These are phyloP conservation scores for Botrytis galanthina DNA, from an alignment of 2,329 filamentous ascomycete genomes.

Conservation along the genomic window DNA sequence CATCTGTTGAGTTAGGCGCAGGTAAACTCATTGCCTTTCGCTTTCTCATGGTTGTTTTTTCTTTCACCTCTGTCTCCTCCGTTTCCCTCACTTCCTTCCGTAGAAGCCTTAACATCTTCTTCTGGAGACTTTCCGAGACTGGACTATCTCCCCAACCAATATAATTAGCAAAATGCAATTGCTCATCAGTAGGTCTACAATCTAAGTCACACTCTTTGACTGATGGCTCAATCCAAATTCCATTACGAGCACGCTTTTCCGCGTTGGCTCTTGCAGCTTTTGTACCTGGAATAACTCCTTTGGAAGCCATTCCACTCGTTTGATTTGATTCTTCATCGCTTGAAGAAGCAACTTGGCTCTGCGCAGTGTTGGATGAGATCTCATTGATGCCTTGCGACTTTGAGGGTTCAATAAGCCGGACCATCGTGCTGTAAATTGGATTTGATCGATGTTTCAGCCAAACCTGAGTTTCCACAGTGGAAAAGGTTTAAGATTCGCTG, in stretches of 20 bases:
- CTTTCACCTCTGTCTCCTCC: background rate
- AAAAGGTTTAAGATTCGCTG: background rate
- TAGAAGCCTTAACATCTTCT: background rate
- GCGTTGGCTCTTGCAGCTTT: background rate
- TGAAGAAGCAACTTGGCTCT: background rate
- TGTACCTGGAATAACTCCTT: background rate
- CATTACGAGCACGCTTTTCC: background rate
- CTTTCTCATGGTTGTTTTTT: background rate
- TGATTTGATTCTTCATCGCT: background rate
- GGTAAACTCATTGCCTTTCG: background rate
- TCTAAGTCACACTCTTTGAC: background rate
- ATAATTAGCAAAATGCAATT: background rate
- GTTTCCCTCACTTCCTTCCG: background rate
- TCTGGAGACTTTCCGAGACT: background rate
- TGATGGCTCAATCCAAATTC: background rate
- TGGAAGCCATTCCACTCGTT: background rate
- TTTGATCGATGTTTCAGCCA: background rate
- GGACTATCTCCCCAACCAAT: background rate
- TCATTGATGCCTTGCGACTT: background rate
- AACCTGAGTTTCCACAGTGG: background rate
- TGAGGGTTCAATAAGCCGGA: background rate
- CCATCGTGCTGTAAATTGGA: background rate
- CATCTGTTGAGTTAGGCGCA: background rate
- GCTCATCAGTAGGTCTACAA: background rate
- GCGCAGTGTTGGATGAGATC: background rate